These are phyloP conservation scores for Microcos paniculata DNA, from an alignment of 345 rosid genomes.

Conservation along the genomic window DNA sequence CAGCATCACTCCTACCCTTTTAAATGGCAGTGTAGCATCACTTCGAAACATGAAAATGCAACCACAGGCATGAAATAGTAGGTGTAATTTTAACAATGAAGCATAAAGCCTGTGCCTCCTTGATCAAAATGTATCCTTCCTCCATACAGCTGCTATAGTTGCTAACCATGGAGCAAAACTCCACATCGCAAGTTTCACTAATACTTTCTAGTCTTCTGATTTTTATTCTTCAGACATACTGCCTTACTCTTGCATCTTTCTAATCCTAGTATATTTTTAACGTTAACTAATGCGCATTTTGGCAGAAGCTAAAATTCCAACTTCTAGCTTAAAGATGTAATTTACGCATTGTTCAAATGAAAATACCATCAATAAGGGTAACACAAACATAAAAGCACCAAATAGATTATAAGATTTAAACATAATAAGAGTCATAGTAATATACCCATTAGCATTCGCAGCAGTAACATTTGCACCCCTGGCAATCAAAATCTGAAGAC, in stretches of 20 bases:
- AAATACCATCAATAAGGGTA: not conserved
- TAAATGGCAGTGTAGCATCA: not conserved
- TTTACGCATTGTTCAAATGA: not conserved
- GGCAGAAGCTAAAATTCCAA: not conserved
- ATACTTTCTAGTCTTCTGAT: not conserved
- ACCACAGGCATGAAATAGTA: not conserved
- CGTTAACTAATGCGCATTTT: too few relatives aligned
- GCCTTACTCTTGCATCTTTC: not conserved
- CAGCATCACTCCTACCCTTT: not conserved
- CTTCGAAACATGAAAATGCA: not conserved
- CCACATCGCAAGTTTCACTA: not conserved
- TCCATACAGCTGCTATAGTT: not conserved
- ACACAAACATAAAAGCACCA: not conserved
- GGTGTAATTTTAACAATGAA: not conserved
- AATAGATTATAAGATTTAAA: not conserved
- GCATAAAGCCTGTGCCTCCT: not conserved
- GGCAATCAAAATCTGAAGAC: slow-evolving; percentile 72
- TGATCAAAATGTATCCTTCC: not conserved
- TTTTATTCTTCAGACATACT: not conserved
- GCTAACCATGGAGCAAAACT: not conserved
- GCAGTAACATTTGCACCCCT: slow-evolving; percentile 75
- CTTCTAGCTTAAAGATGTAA: not conserved
- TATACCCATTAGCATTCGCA: slow-evolving; percentile 79
- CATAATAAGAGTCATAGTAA: not conserved
- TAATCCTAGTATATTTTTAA: not conserved